Base-by-base conservation (phyloP, 2,329 filamentous ascomycete genomes). In the Xylariaceae sp. region DNA sequence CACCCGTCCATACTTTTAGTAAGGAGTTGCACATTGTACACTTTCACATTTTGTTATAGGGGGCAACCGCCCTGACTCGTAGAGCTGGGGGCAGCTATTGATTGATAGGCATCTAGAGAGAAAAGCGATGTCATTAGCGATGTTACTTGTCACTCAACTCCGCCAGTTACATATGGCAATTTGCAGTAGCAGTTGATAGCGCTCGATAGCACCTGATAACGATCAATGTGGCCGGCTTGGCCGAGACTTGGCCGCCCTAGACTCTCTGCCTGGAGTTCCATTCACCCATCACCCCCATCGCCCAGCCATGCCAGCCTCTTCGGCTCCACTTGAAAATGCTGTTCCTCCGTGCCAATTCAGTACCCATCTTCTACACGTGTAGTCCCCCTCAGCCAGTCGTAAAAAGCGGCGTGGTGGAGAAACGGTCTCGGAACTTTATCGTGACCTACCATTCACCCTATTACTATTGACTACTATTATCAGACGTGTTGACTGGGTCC, bases 341-440 rank as follows among this genome's bases (percentile, higher is more conserved):
- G 7, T 44, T 13, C 32, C 6, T 27, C 15, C n/a, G n/a, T n/a
- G n/a, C n/a, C n/a, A n/a, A n/a, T n/a, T n/a, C n/a, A n/a, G n/a
- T n/a, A n/a, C 33, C 32, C 20, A 42, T 20, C 20, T 40, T 29
- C 32, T 39, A 54, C 42, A 59, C 56, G 57, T 59, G 57, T 59
- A 59, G 50, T 36, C 10, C 21, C n/a, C 30, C 15, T 24, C 33
- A 20, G 27, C 57, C 57, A 59, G 43, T 59, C 50, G 43, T 55
- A 50, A 21, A 40, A 5, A n/a, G 9, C 26, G 21, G 27, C 40
- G 44, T 49, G 46, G 15, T 42, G 20, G 20, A 24, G 45, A 47
- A 33, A 43, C 46, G 29, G 11, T 23, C 27, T 35, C 29, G 24
- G 48, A 21, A 26, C 39, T 46, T 46, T 52, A 53, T 30, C n/a